Evolutionary conservation across 306 rosid genomes (phyloP).

Genomic region (Astragalus membranaceus): DNA sequence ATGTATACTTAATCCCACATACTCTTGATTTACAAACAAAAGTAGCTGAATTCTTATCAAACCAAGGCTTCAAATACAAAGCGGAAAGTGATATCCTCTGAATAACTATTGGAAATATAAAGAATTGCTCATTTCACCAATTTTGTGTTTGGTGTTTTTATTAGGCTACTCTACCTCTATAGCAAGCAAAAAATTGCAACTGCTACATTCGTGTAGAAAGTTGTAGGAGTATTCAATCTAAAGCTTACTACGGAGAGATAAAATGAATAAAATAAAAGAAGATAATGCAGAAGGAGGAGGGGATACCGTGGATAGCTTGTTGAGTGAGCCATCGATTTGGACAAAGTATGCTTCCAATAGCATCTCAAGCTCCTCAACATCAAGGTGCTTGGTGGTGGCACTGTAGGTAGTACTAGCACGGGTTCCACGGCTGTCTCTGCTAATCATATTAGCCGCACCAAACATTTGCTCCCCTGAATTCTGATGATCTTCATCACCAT

Average conservation of each 20-base stretch:
- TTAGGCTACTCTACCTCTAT: background rate
- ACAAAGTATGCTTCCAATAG: conserved; percentile 96
- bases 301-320: conserved; percentile 49
- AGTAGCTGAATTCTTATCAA: background rate
- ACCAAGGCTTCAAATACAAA: background rate
- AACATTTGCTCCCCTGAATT: conserved; percentile 32
- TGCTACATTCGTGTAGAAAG: background rate
- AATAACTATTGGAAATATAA: background rate
- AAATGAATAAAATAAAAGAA: background rate
- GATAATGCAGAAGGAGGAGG: background rate
- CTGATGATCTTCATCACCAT: conserved; percentile 16
- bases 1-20: background rate
- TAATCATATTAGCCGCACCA: conserved; percentile 21
- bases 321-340: conserved; percentile 87
- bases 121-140: background rate
- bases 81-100: background rate
- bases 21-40: background rate
- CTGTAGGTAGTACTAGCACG: conserved; percentile 62
- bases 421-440: conserved; percentile 65
- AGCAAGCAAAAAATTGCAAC: background rate
- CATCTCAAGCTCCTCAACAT: conserved; percentile 98
- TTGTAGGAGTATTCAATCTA: background rate
- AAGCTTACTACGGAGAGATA: background rate
- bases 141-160: background rate
- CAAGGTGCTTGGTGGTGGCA: conserved; percentile 58